Conservation (phyloP, 2,329 filamentous ascomycete genomes). For the Hymenoscyphus linearis region DNA sequence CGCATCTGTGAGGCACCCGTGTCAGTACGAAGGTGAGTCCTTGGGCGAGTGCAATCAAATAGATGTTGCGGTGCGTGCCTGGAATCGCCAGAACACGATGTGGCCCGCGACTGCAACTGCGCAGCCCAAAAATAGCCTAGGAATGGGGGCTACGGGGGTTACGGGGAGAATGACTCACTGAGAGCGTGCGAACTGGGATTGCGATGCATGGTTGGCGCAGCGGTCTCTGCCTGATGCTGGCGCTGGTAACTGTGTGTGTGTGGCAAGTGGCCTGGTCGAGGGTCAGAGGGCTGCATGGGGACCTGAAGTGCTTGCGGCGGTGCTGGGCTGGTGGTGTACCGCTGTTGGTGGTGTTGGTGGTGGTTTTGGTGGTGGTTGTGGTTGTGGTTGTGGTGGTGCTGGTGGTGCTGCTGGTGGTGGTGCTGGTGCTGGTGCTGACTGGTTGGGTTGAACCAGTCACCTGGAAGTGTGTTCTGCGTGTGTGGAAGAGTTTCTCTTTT, state of each 20-base stretch:
- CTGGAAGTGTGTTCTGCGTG: conserved; percentile 1
- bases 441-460: conserved; percentile 7
- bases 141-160: not conserved
- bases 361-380: not conserved
- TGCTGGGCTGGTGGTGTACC: not conserved
- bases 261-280: not conserved
- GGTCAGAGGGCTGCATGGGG: conserved; percentile 4
- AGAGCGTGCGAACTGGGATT: conserved; percentile 4
- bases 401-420: conserved; percentile 8
- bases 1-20: not conserved
- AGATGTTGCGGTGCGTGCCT: not conserved
- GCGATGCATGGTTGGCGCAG: conserved; percentile 10
- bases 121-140: not conserved
- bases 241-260: conserved; percentile 1
- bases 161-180: conserved; percentile 18
- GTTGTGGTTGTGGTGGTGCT: not conserved
- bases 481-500: conserved; percentile 11
- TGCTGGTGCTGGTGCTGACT: conserved; percentile 3
- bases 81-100: not conserved
- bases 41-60: not conserved
- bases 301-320: conserved; percentile 8
- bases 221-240: conserved; percentile 15
- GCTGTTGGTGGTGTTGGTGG: not conserved
- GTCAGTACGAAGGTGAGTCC: not conserved
- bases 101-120: not conserved